A percentile compares a stretch with the other conserved stretches of the same genome.
These are phyloP conservation scores for Saccharomyces pastorianus DNA, from an alignment of 1,139 yeast species.

Conservation along the genomic window DNA sequence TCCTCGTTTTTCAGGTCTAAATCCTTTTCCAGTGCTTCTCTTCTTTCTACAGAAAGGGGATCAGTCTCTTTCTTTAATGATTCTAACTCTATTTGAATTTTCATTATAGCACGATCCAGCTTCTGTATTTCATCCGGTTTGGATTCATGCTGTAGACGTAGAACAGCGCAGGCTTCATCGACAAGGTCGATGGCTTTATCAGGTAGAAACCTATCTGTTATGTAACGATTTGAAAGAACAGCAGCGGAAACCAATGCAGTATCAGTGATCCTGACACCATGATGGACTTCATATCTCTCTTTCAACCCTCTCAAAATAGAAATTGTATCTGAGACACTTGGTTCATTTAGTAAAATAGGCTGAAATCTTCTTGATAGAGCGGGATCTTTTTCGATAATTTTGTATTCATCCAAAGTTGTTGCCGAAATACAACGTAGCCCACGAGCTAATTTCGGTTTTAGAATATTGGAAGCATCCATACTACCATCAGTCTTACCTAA, in stretches of 20 bases:
- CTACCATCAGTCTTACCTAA: constrained; percentile 93
- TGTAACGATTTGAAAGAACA: constrained; percentile 78
- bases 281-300: constrained; percentile 93
- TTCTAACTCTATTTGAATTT: constrained; percentile 88
- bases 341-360: constrained; percentile 79
- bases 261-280: constrained; percentile 94
- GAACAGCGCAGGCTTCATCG: constrained; percentile 94
- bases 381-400: constrained; percentile 86
- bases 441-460: constrained; percentile 90
- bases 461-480: constrained; percentile 86
- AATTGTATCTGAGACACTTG: constrained; percentile 86
- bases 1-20: constrained; percentile 57
- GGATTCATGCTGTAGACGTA: constrained; percentile 90
- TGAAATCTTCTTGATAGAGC: constrained; percentile 90
- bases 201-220: constrained; percentile 84
- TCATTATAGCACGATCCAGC: constrained; percentile 83
- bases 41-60: constrained; percentile 69
- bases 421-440: constrained; percentile 97
- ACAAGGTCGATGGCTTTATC: constrained; percentile 95
- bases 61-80: constrained; percentile 90
- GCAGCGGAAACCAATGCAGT: constrained; percentile 93
- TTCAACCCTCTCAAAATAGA: constrained; percentile 88
- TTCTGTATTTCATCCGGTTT: constrained; percentile 92
- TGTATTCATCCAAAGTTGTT: constrained; percentile 83
- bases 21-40: constrained; percentile 54